A percentile compares a stretch with the other conserved stretches of the same genome.
Conservation (phyloP, 176 grass and related monocot species). For the Ensete ventricosum region DNA sequence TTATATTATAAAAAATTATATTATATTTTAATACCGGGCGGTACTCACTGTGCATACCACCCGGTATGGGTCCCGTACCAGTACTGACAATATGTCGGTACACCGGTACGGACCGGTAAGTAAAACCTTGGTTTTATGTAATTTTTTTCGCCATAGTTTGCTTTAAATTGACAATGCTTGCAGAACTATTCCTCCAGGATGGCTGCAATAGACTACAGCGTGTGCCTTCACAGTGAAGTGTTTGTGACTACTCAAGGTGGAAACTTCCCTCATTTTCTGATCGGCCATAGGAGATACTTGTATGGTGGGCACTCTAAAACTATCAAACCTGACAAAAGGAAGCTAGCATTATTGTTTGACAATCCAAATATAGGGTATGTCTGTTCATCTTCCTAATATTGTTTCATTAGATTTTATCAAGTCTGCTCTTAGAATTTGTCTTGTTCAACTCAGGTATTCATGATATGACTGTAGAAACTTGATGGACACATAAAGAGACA, state of each 20-base stretch:
- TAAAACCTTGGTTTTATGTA: neutral
- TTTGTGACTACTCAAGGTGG: conserved; percentile 97
- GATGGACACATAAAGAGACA: too few relatives aligned
- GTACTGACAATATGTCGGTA: too few relatives aligned
- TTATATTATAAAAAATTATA: too few relatives aligned
- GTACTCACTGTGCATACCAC: too few relatives aligned
- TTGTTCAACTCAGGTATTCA: neutral
- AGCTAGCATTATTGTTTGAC: conserved; percentile 81
- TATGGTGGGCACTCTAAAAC: conserved; percentile 93
- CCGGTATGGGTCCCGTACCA: too few relatives aligned
- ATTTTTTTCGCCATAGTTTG: neutral
- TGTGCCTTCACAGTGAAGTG: conserved; percentile 85
- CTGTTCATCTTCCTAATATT: neutral
- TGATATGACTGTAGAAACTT: neutral
- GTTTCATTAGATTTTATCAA: neutral
- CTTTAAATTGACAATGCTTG: conserved; percentile 15
- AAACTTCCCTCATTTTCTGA: conserved; percentile 89
- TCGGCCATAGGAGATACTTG: conserved; percentile 86
- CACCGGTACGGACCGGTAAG: too few relatives aligned
- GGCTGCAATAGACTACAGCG: conserved; percentile 91
- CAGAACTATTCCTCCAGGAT: conserved; percentile 99
- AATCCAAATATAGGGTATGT: conserved; percentile 77
- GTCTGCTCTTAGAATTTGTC: conserved; percentile 5
- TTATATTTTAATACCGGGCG: too few relatives aligned
- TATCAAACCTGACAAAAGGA: conserved; percentile 97